Conservation (phyloP, 495 filamentous ascomycete species). For the Achaetomiella virescens region DNA sequence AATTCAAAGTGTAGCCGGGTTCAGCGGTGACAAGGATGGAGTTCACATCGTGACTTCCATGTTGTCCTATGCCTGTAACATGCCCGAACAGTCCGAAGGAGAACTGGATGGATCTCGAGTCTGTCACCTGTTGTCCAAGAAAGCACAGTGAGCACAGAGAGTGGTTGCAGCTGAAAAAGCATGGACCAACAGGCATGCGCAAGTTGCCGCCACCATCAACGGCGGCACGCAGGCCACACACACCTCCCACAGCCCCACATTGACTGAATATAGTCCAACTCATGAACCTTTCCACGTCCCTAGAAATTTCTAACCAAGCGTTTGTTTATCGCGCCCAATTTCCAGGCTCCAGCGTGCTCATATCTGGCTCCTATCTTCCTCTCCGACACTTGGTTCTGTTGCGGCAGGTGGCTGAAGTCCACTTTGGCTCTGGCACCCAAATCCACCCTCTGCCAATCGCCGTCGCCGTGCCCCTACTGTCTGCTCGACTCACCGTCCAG, state of each 20-base stretch:
- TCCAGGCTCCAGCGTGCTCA: no score
- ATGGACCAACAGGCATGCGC: slow-evolving; percentile 7
- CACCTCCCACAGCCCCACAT: slow-evolving; percentile 22
- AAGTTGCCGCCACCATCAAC: slow-evolving; percentile 7
- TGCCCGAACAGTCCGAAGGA: no score
- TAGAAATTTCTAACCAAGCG: background rate
- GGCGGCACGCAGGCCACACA: background rate
- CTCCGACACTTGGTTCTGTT: background rate
- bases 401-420: background rate
- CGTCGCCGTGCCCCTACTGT: background rate
- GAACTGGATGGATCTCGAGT: no score
- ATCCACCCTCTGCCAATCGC: background rate
- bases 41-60: no score
- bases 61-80: no score
- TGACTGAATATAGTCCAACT: slow-evolving; percentile 18
- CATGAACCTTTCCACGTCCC: slow-evolving; percentile 13
- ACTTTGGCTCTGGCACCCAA: background rate
- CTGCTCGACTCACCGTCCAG: background rate
- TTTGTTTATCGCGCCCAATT: background rate
- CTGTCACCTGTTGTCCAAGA: no score
- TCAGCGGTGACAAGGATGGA: no score
- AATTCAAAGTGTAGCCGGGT: no score
- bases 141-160: background rate
- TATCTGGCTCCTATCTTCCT: background rate
- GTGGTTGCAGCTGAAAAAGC: background rate